phyloP scores from a whole-genome alignment of 108 stramenopile genomes.

The Epithemia pelagica region DNA sequence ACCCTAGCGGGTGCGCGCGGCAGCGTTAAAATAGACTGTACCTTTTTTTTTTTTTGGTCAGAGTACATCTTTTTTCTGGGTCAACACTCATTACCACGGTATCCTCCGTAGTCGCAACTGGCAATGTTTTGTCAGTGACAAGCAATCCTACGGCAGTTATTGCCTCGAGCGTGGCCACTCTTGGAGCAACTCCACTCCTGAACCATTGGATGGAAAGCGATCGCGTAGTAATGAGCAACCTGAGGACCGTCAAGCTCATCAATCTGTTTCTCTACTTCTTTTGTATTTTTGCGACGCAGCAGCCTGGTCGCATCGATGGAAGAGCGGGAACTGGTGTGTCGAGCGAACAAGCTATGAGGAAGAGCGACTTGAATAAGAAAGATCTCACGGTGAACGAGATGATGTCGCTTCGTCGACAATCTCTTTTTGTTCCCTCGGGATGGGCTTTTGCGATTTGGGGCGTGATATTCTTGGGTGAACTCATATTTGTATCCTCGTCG shows the following conservation, averaged over 20 bases:
- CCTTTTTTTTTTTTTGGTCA: too few species aligned
- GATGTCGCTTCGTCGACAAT: slow-evolving; percentile 23
- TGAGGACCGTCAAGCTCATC: slow-evolving; percentile 24
- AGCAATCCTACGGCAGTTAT: not conserved
- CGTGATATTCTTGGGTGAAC: slow-evolving; percentile 61
- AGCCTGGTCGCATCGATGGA: slow-evolving; percentile 13
- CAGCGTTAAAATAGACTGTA: too few species aligned
- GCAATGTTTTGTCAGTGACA: not conserved
- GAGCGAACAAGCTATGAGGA: not conserved
- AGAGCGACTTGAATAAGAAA: not conserved
- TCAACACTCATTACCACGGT: too few species aligned
- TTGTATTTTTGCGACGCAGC: slow-evolving; percentile 13
- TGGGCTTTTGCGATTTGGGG: slow-evolving; percentile 82
- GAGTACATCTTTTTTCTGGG: too few species aligned
- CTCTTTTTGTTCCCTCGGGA: slow-evolving; percentile 62
- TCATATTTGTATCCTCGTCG: slow-evolving; percentile 45
- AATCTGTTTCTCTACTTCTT: slow-evolving; percentile 22
- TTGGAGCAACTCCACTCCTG: not conserved
- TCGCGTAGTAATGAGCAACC: slow-evolving; percentile 6
- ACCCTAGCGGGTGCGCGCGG: too few species aligned
- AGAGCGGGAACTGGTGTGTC: not conserved
- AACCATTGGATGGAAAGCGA: not conserved
- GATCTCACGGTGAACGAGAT: not conserved
- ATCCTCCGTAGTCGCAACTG: not conserved
- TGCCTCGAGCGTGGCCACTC: not conserved